Evolutionary conservation across 345 rosid genomes (phyloP).

Genomic region (Pugionium dolabratum): DNA sequence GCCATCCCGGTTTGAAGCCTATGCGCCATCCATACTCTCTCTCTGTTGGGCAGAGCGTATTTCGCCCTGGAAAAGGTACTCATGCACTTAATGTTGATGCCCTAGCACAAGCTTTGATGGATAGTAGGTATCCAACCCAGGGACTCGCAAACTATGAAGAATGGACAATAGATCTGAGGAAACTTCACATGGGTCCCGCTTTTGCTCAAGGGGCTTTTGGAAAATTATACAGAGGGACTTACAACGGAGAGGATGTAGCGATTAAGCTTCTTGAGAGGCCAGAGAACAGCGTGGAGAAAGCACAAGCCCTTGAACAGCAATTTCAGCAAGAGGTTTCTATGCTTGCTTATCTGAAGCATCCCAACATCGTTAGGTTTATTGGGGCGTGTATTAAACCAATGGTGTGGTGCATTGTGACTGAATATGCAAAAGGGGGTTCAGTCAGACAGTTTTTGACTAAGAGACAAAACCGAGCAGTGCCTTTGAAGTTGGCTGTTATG

Average conservation of each 20-base stretch:
- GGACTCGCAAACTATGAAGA: constrained; percentile 52
- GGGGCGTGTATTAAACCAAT: constrained; percentile 42
- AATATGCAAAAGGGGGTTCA: constrained; percentile 45
- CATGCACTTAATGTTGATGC: constrained; percentile 57
- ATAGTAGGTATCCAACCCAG: constrained; percentile 46
- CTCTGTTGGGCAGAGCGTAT: constrained; percentile 51
- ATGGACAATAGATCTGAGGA: constrained; percentile 59
- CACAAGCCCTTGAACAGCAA: constrained; percentile 42
- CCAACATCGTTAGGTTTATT: constrained; percentile 38
- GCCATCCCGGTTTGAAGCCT: constrained; percentile 57
- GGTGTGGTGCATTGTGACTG: constrained; percentile 48
- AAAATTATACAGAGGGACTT: constrained; percentile 47
- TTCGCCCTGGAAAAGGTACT: constrained; percentile 48
- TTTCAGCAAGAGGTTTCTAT: constrained; percentile 44
- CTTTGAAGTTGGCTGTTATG: constrained; percentile 44
- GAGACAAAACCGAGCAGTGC: constrained; percentile 46
- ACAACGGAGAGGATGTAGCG: constrained; percentile 45
- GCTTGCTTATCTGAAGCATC: constrained; percentile 40
- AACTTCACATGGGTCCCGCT: constrained; percentile 52
- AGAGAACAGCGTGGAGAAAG: constrained; percentile 30
- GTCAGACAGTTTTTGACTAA: constrained; percentile 40
- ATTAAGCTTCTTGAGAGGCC: constrained; percentile 44
- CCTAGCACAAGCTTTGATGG: constrained; percentile 55
- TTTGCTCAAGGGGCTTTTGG: constrained; percentile 66
- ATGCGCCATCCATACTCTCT: constrained; percentile 39